Conservation (phyloP, 106 monocot genomes). For the Ottelia alismoides region DNA sequence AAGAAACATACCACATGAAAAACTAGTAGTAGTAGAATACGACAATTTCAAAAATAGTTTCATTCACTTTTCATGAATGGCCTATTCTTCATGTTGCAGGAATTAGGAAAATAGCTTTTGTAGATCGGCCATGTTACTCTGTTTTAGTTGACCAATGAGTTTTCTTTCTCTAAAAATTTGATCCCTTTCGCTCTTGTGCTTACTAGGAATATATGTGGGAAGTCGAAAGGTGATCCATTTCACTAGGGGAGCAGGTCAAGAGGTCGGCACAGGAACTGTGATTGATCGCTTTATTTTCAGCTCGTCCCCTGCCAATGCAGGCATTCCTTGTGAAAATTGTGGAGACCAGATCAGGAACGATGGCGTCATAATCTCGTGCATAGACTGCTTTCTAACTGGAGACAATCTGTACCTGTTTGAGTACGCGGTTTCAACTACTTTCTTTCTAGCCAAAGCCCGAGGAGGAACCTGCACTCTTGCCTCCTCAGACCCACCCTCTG, state of each 20-base stretch:
- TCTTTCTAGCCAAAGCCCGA: conserved; percentile 68
- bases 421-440: conserved; percentile 46
- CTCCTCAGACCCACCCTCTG: conserved; percentile 26
- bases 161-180: too few species aligned
- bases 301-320: conserved; percentile 26
- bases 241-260: conserved; percentile 71
- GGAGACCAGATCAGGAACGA: conserved; percentile 41
- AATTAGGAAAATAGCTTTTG: too few species aligned
- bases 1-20: too few species aligned
- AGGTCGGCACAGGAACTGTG: conserved; percentile 72
- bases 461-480: conserved; percentile 93
- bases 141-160: too few species aligned
- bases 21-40: too few species aligned
- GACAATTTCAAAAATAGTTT: too few species aligned
- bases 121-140: too few species aligned
- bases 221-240: conserved; percentile 71
- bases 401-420: conserved; percentile 51
- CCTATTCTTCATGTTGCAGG: too few species aligned
- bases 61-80: too few species aligned
- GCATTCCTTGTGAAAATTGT: conserved; percentile 35
- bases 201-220: conserved; percentile 60
- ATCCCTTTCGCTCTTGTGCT: too few species aligned
- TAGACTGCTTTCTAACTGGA: conserved; percentile 67
- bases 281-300: conserved; percentile 40
- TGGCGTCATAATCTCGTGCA: conserved; percentile 69